Evolutionary conservation across 73 alveolate species (phyloP).

Genomic region (Paramecium pentaurelia): DNA sequence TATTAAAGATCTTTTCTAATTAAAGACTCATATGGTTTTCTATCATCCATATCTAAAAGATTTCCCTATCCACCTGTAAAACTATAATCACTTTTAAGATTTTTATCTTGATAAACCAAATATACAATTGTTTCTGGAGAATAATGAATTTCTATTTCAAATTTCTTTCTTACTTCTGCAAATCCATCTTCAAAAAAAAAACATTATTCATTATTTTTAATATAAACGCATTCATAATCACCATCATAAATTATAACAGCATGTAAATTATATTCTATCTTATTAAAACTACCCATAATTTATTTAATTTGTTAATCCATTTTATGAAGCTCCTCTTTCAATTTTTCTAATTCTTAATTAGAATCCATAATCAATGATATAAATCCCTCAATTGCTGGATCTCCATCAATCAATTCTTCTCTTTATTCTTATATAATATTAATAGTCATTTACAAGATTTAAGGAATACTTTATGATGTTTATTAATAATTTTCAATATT

Average conservation of each 20-base stretch:
- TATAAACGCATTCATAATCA: constrained; percentile 16
- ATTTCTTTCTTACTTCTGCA: not conserved
- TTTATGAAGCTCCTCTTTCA: not conserved
- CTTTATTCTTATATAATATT: not conserved
- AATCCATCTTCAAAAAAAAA: constrained; percentile 20
- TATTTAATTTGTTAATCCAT: not conserved
- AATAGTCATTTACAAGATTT: not conserved
- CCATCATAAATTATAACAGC: constrained; percentile 9
- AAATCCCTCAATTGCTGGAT: constrained; percentile 39
- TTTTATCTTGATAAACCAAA: not conserved
- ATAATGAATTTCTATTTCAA: not conserved
- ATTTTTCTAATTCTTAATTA: not conserved
- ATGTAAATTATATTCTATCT: not conserved
- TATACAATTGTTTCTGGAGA: not conserved
- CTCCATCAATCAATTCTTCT: constrained; percentile 22
- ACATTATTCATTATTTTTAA: not conserved
- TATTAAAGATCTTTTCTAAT: not conserved
- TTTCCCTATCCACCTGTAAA: not conserved
- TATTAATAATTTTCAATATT: not conserved
- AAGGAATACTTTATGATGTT: not conserved
- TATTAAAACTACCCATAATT: not conserved
- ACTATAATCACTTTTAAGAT: not conserved
- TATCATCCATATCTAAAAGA: not conserved
- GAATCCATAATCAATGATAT: not conserved
- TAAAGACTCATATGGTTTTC: not conserved